Percentiles rank a stretch among this genome's conserved stretches.
Conservation (phyloP, 83 land plant genomes). For the Thuja plicata region DNA sequence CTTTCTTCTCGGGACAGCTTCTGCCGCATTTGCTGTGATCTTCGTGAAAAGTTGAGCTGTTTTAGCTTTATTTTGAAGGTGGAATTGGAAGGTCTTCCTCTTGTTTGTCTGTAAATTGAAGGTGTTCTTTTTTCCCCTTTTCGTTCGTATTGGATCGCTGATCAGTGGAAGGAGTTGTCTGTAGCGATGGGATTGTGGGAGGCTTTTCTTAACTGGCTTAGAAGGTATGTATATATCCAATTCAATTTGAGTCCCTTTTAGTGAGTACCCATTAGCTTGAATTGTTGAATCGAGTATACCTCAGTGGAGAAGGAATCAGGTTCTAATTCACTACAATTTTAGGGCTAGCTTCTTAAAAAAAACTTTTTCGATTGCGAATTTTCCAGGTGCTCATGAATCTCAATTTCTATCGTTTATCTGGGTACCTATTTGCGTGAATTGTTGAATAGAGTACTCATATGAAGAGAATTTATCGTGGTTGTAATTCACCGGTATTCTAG, state of each 20-base stretch:
- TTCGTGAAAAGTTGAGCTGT: not conserved
- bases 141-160: not conserved
- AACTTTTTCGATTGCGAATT: not conserved
- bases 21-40: not conserved
- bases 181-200: conserved; percentile 64
- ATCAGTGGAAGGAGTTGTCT: not conserved
- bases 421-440: not conserved
- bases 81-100: not conserved
- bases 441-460: not conserved
- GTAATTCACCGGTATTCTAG: not conserved
- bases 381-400: not conserved
- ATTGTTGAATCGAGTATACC: not conserved
- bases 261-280: not conserved
- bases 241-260: not conserved
- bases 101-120: not conserved
- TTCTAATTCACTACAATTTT: not conserved
- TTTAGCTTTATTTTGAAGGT: not conserved
- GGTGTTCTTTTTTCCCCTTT: not conserved
- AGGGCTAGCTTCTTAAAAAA: not conserved
- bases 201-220: conserved; percentile 72
- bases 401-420: not conserved
- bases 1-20: not conserved
- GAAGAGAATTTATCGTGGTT: not conserved
- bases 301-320: not conserved
- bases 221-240: conserved; percentile 32